Conservation (phyloP, 1,284 basidiomycete genomes). For the Fomitopsis schrenkii region DNA sequence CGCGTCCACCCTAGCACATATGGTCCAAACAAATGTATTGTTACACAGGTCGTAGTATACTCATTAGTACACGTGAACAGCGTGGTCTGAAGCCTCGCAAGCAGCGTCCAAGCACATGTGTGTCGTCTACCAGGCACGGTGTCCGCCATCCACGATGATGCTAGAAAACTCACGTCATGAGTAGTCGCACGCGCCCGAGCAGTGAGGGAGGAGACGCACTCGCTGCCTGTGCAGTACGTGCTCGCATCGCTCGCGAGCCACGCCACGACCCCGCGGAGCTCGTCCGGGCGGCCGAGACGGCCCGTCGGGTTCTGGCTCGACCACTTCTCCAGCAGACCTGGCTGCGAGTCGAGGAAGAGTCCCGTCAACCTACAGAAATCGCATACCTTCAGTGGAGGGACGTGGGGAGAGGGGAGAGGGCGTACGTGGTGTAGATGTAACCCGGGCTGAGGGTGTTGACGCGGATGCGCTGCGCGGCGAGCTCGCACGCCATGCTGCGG, state of each 20-base stretch:
- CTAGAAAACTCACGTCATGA: constrained; percentile 28
- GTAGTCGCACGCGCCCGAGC: background rate
- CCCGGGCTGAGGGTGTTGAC: constrained; percentile 78
- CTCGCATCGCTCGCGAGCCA: constrained; percentile 80
- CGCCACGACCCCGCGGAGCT: constrained; percentile 71
- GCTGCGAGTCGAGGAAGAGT: constrained; percentile 67
- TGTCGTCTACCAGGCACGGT: constrained; percentile 55
- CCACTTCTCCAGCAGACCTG: constrained; percentile 70
- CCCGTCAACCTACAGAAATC: constrained; percentile 62
- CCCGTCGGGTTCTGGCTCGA: constrained; percentile 73
- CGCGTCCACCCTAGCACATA: too few species aligned
- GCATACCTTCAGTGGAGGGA: background rate
- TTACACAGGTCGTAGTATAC: too few species aligned
- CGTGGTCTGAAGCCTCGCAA: background rate
- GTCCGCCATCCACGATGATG: constrained; percentile 68
- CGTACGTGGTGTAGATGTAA: constrained; percentile 70
- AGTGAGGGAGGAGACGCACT: constrained; percentile 42
- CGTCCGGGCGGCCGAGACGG: constrained; percentile 73
- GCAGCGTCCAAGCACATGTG: background rate
- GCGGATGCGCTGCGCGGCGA: constrained; percentile 65
- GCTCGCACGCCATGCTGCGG: constrained; percentile 82
- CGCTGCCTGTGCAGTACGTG: constrained; percentile 71
- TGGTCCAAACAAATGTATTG: too few species aligned
- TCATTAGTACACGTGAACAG: background rate
- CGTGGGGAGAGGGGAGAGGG: constrained; percentile 7